Percentiles rank a stretch among this genome's conserved stretches.
Evolutionary conservation across 495 filamentous ascomycete genomes (phyloP).

Genomic region (Xylaria grammica): DNA sequence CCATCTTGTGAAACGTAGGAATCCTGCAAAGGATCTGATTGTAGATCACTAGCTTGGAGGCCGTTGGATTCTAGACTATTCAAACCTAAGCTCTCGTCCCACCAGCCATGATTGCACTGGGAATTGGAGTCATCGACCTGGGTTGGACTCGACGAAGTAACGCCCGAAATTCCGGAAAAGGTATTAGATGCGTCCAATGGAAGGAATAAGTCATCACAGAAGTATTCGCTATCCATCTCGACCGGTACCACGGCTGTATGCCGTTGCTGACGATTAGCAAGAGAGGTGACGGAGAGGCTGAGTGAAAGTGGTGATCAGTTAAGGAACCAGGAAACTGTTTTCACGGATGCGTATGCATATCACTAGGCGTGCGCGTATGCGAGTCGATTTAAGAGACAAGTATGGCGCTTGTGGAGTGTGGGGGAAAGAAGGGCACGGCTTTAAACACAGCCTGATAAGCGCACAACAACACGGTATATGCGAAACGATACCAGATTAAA

Average conservation of each 20-base stretch:
- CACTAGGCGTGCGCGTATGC: background rate
- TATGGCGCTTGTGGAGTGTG: background rate
- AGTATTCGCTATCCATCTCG: background rate
- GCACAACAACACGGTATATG: background rate
- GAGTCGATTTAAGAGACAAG: background rate
- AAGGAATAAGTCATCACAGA: background rate
- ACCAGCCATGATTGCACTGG: background rate
- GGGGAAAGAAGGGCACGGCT: background rate
- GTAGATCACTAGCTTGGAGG: background rate
- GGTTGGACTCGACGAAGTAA: background rate
- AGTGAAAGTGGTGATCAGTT: background rate
- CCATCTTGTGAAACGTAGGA: background rate
- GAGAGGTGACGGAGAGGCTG: background rate
- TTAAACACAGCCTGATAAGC: background rate
- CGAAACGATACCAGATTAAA: no score
- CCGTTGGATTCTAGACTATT: background rate
- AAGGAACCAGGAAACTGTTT: no score
- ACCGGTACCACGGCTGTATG: background rate
- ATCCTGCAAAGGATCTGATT: background rate
- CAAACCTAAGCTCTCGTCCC: background rate
- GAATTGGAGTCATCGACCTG: constrained; percentile 14
- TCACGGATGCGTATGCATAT: background rate
- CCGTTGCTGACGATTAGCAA: background rate
- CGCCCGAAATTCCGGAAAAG: background rate
- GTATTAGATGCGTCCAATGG: background rate